Evolutionary conservation across 495 filamentous ascomycete species (phyloP).

Genomic region (Penicillium tannophilum): DNA sequence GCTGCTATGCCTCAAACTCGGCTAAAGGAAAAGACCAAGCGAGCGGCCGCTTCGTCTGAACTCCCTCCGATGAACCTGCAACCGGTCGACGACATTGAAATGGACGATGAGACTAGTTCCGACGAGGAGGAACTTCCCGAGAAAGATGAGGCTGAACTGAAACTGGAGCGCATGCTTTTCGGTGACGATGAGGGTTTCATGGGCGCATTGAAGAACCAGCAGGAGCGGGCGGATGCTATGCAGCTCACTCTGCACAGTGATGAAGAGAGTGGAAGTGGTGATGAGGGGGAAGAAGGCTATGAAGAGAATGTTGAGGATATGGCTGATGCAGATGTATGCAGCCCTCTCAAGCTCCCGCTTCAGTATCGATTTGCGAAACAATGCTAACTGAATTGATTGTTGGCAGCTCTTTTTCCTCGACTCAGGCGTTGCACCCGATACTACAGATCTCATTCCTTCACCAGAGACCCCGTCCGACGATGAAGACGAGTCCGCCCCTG

Average conservation of each 20-base stretch:
- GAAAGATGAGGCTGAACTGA: slow-evolving; percentile 79
- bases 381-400: background rate
- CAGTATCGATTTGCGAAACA: background rate
- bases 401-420: slow-evolving; percentile 71
- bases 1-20: slow-evolving; percentile 34
- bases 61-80: slow-evolving; percentile 16
- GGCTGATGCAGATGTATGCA: slow-evolving; percentile 40
- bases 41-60: slow-evolving; percentile 30
- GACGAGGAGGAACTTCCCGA: slow-evolving; percentile 52
- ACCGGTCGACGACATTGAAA: slow-evolving; percentile 33
- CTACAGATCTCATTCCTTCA: slow-evolving; percentile 45
- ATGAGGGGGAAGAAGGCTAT: slow-evolving; percentile 25
- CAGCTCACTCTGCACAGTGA: slow-evolving; percentile 37
- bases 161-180: slow-evolving; percentile 83
- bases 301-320: slow-evolving; percentile 58
- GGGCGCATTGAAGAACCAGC: slow-evolving; percentile 59
- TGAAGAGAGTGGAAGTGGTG: slow-evolving; percentile 37
- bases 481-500: slow-evolving; percentile 40
- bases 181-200: slow-evolving; percentile 82
- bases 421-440: slow-evolving; percentile 52
- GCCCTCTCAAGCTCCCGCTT: background rate
- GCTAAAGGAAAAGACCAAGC: slow-evolving; percentile 40
- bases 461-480: slow-evolving; percentile 36
- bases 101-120: slow-evolving; percentile 32
- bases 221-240: slow-evolving; percentile 35